Conservation (phyloP, 116 monocot species). For the Phalaenopsis hybrid region DNA sequence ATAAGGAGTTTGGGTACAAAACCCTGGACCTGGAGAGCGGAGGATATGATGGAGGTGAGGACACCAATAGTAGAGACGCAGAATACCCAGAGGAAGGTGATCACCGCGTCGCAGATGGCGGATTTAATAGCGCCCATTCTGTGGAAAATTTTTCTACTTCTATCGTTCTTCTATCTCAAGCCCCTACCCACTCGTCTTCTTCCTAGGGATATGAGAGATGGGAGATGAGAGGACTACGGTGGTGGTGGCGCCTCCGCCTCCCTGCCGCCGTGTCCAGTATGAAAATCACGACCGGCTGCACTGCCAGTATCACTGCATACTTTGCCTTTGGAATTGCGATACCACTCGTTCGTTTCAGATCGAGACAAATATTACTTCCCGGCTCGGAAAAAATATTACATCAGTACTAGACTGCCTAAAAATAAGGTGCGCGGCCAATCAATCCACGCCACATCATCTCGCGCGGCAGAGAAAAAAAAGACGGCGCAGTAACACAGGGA, state of each 20-base stretch:
- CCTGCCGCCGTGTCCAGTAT: neutral
- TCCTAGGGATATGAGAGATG: neutral
- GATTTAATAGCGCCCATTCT: slow-evolving; percentile 30
- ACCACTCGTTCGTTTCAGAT: too few species aligned
- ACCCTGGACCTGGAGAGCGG: slow-evolving; percentile 19
- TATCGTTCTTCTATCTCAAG: neutral
- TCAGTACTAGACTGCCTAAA: too few species aligned
- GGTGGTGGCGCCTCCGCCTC: neutral
- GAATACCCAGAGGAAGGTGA: slow-evolving; percentile 52
- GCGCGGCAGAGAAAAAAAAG: too few species aligned
- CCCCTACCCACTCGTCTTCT: neutral
- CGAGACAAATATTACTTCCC: too few species aligned
- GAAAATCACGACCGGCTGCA: neutral
- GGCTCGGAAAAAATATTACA: too few species aligned
- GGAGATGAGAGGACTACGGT: neutral
- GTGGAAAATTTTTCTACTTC: neutral
- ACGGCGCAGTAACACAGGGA: too few species aligned
- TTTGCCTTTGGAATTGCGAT: too few species aligned
- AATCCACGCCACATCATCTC: too few species aligned
- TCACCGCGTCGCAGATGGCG: slow-evolving; percentile 33
- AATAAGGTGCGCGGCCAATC: too few species aligned
- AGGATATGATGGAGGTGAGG: slow-evolving; percentile 23
- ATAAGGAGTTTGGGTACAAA: slow-evolving; percentile 20
- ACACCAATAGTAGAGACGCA: slow-evolving; percentile 39
- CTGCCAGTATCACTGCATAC: neutral